These are phyloP conservation scores for Mycena venus DNA, from an alignment of 768 basidiomycete species.

Conservation along the genomic window DNA sequence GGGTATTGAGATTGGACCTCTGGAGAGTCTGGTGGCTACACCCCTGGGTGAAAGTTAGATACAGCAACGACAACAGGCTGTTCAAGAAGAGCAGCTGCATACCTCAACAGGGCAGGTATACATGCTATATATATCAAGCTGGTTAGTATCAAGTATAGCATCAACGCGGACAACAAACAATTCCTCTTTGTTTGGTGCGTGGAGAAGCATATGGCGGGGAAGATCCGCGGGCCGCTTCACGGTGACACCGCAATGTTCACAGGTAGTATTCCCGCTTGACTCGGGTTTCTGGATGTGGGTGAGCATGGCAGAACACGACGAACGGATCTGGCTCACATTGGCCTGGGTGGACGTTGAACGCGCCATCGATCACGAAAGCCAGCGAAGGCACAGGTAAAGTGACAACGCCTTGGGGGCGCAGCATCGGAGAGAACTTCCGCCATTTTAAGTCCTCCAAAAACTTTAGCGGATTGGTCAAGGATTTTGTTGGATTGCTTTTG, in stretches of 20 bases:
- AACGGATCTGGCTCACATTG: neutral
- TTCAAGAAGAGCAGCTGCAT: neutral
- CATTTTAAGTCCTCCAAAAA: conserved; percentile 12
- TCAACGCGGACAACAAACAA: neutral
- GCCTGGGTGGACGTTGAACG: conserved; percentile 6
- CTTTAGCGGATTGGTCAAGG: conserved; percentile 30
- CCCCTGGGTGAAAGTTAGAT: neutral
- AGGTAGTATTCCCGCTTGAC: neutral
- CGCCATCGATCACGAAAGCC: conserved; percentile 1
- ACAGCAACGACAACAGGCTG: neutral
- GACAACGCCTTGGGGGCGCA: neutral
- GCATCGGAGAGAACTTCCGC: neutral
- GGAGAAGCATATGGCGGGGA: conserved; percentile 20
- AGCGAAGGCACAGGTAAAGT: neutral
- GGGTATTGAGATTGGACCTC: conserved; percentile 25
- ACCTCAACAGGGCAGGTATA: conserved; percentile 20
- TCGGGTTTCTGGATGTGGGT: neutral
- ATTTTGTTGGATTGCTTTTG: neutral
- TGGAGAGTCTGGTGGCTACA: conserved; percentile 28
- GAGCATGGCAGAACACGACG: neutral
- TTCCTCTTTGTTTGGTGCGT: conserved; percentile 24
- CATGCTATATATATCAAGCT: neutral
- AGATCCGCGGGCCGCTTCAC: conserved; percentile 18
- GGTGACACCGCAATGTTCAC: conserved; percentile 3
- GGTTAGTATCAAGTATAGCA: neutral